These are phyloP conservation scores for Halophytophthora batemanensis DNA, from an alignment of 352 stramenopile species.

Conservation along the genomic window DNA sequence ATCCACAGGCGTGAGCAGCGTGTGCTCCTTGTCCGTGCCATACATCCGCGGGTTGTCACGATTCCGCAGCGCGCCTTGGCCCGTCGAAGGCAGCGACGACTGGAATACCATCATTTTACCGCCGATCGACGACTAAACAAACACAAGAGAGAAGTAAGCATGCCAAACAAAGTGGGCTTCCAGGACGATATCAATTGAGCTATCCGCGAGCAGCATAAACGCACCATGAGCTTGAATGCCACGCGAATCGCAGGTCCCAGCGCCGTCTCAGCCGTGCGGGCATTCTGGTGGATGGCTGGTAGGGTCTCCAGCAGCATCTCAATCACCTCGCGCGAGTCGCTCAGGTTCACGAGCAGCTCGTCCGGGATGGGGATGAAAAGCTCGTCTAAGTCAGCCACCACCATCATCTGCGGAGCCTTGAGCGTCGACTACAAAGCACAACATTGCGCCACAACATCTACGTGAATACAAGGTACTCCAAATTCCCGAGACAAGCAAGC, in stretches of 20 bases:
- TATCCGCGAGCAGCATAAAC: constrained; percentile 38
- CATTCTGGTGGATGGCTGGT: constrained; percentile 87
- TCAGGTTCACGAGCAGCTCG: constrained; percentile 98
- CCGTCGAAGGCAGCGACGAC: constrained; percentile 74
- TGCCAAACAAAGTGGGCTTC: constrained; percentile 27
- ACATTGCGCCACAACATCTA: constrained; percentile 68
- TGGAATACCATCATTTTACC: constrained; percentile 90
- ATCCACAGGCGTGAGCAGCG: constrained; percentile 87
- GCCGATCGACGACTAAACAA: constrained; percentile 67
- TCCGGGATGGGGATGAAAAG: constrained; percentile 92
- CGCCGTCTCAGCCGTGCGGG: constrained; percentile 70
- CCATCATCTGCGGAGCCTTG: constrained; percentile 88
- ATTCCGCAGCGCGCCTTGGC: constrained; percentile 77
- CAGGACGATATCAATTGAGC: constrained; percentile 57
- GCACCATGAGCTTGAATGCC: constrained; percentile 97
- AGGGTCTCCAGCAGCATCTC: constrained; percentile 96
- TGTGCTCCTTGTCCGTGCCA: constrained; percentile 88
- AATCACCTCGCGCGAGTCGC: constrained; percentile 91
- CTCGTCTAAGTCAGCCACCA: constrained; percentile 84
- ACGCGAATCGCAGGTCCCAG: constrained; percentile 91
- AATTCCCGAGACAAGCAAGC: too few species aligned
- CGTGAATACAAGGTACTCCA: background rate
- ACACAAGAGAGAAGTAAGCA: constrained; percentile 2
- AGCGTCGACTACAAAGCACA: constrained; percentile 63
- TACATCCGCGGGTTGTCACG: constrained; percentile 79